These are phyloP conservation scores for Fomitopsis pinicola DNA, from an alignment of 1,284 basidiomycete species.

Conservation along the genomic window DNA sequence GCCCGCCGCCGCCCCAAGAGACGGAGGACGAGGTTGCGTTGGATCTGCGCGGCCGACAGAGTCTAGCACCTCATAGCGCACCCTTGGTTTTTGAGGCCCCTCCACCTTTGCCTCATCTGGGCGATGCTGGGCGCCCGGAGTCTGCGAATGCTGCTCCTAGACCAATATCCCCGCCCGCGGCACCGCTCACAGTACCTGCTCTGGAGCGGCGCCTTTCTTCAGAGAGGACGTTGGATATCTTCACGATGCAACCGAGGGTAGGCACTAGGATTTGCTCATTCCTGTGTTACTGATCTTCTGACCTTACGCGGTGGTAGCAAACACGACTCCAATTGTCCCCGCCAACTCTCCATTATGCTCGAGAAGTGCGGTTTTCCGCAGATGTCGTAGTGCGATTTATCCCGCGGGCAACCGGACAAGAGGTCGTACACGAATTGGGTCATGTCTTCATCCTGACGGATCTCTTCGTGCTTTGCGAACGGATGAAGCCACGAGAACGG, in stretches of 20 bases:
- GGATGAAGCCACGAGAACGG: constrained; percentile 67
- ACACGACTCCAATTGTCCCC: constrained; percentile 91
- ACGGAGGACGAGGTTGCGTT: constrained; percentile 51
- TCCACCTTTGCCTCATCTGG: constrained; percentile 17
- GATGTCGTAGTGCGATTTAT: constrained; percentile 79
- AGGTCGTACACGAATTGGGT: constrained; percentile 73
- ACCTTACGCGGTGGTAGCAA: constrained; percentile 45
- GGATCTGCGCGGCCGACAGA: constrained; percentile 40
- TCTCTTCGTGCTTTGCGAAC: constrained; percentile 85
- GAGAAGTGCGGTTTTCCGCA: constrained; percentile 72
- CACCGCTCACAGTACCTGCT: constrained; percentile 61
- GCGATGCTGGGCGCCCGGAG: constrained; percentile 42
- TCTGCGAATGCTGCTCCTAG: constrained; percentile 57
- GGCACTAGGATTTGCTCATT: constrained; percentile 16
- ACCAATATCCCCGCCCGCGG: constrained; percentile 43
- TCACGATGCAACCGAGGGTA: constrained; percentile 94
- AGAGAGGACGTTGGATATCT: constrained; percentile 85
- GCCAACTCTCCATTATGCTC: constrained; percentile 75
- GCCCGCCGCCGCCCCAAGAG: constrained; percentile 26
- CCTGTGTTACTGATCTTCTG: not conserved
- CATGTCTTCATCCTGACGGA: constrained; percentile 92
- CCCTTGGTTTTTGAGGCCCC: constrained; percentile 5
- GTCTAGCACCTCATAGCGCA: constrained; percentile 18
- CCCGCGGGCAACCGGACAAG: constrained; percentile 69
- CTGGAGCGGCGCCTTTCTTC: constrained; percentile 83